A percentile compares a stretch with the other conserved stretches of the same genome.
phyloP scores from a whole-genome alignment of 768 basidiomycete genomes.

The Coprinopsis marcescibilis region DNA sequence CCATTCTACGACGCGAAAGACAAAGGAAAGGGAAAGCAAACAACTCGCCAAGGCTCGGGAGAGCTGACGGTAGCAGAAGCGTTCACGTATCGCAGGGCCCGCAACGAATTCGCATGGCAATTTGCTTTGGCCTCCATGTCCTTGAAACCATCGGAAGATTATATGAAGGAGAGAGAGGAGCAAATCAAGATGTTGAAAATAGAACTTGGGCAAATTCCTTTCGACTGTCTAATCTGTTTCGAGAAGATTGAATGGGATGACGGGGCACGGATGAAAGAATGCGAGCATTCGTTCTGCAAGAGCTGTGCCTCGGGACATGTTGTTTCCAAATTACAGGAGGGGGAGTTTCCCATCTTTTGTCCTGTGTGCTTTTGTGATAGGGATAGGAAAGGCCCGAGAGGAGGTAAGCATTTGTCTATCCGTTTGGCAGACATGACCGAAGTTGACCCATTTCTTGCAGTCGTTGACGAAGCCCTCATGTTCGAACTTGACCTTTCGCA shows the following conservation, averaged over 20 bases:
- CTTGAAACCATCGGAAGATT: conserved; percentile 3
- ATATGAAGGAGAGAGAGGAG: conserved; percentile 5
- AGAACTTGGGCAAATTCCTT: neutral
- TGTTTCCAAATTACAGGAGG: conserved; percentile 6
- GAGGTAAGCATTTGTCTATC: conserved; percentile 2
- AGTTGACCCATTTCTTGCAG: neutral
- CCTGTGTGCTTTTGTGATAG: conserved; percentile 7
- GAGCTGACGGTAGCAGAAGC: neutral
- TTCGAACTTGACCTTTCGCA: neutral
- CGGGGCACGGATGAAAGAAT: conserved; percentile 6
- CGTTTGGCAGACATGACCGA: neutral
- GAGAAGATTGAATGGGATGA: conserved; percentile 7
- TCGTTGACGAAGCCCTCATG: conserved; percentile 4
- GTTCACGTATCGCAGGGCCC: neutral
- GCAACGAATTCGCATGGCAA: conserved; percentile 4
- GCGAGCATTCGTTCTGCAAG: conserved; percentile 10
- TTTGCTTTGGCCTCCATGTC: neutral
- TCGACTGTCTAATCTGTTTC: conserved; percentile 10
- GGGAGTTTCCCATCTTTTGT: conserved; percentile 4
- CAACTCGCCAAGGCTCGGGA: no score
- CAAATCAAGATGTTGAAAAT: neutral
- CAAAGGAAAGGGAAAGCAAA: conserved; percentile 1
- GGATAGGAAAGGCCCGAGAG: conserved; percentile 4
- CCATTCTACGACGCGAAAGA: no score
- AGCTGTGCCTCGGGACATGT: conserved; percentile 6